phyloP scores from a whole-genome alignment of 2,329 filamentous ascomycete genomes.

The Alternaria dauci region DNA sequence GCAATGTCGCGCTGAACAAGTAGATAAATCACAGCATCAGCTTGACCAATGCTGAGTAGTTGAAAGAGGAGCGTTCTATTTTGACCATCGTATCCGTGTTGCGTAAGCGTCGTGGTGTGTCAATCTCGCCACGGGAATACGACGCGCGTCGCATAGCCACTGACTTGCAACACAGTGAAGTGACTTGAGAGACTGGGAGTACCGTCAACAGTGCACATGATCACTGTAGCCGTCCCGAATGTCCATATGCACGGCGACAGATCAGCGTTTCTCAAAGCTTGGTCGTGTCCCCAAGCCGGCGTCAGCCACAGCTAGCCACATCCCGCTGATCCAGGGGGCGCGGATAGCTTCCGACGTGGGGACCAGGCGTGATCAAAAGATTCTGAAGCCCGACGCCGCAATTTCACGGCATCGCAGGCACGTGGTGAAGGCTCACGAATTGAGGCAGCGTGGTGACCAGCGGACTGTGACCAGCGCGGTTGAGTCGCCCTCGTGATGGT shows the following conservation, averaged over 20 bases:
- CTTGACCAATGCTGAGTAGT: neutral
- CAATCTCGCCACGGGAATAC: constrained; percentile 34
- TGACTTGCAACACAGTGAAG: constrained; percentile 19
- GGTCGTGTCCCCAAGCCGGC: constrained; percentile 6
- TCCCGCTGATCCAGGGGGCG: constrained; percentile 5
- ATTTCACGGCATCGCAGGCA: constrained; percentile 39
- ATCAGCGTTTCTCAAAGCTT: constrained; percentile 10
- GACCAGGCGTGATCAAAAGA: constrained; percentile 36
- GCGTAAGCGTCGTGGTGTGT: constrained; percentile 12
- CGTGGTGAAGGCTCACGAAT: constrained; percentile 34
- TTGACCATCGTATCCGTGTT: neutral
- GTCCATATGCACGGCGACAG: neutral
- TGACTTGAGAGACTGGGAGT: neutral
- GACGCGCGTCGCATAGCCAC: constrained; percentile 35
- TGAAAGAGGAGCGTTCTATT: neutral
- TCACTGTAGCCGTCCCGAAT: too few relatives aligned
- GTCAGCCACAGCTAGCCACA: constrained; percentile 36
- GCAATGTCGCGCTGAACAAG: neutral
- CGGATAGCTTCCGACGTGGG: constrained; percentile 22
- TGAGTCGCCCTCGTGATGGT: constrained; percentile 36
- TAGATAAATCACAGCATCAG: neutral
- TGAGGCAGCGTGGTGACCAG: constrained; percentile 35
- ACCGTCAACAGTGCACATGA: neutral
- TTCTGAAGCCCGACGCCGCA: constrained; percentile 33
- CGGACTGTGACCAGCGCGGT: constrained; percentile 13